Evolutionary conservation across 1,284 basidiomycete genomes (phyloP).

Genomic region (Irpex lacteus): DNA sequence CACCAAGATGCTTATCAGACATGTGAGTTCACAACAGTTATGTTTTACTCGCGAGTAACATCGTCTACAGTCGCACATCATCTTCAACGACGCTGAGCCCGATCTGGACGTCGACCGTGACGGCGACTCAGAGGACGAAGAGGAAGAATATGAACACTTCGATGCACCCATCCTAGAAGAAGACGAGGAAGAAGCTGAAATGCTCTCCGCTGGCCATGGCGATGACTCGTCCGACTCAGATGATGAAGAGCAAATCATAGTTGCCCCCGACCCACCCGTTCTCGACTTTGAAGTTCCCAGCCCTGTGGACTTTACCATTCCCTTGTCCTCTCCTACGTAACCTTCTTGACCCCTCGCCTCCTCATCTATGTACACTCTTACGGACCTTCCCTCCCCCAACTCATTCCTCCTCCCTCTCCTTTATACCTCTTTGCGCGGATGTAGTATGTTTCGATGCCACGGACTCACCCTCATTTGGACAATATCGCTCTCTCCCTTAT

Average conservation of each 20-base stretch:
- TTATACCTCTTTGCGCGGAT: background rate
- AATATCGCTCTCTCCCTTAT: background rate
- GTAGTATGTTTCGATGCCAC: background rate
- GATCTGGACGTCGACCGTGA: slow-evolving; percentile 39
- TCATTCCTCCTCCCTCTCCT: background rate
- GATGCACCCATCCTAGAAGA: slow-evolving; percentile 48
- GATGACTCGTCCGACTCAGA: slow-evolving; percentile 1
- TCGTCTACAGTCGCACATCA: slow-evolving; percentile 39
- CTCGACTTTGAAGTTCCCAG: slow-evolving; percentile 14
- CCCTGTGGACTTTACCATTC: slow-evolving; percentile 14
- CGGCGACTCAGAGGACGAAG: slow-evolving; percentile 37
- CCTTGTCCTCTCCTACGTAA: slow-evolving; percentile 6
- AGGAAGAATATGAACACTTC: slow-evolving; percentile 43
- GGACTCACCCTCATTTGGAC: slow-evolving; percentile 3
- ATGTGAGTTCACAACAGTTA: slow-evolving; percentile 53
- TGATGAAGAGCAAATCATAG: slow-evolving; percentile 4
- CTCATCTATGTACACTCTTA: background rate
- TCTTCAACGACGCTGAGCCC: slow-evolving; percentile 41
- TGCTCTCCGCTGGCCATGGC: slow-evolving; percentile 14
- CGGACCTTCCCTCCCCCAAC: background rate
- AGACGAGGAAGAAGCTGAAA: slow-evolving; percentile 39
- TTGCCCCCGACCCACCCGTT: slow-evolving; percentile 11
- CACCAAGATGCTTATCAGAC: slow-evolving; percentile 75
- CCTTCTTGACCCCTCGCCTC: background rate
- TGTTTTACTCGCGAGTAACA: no score